Evolutionary conservation across 1,284 basidiomycete genomes (phyloP), one percentile per base, ranked within the genome.

Genomic region (Coniferiporia weirii): DNA sequence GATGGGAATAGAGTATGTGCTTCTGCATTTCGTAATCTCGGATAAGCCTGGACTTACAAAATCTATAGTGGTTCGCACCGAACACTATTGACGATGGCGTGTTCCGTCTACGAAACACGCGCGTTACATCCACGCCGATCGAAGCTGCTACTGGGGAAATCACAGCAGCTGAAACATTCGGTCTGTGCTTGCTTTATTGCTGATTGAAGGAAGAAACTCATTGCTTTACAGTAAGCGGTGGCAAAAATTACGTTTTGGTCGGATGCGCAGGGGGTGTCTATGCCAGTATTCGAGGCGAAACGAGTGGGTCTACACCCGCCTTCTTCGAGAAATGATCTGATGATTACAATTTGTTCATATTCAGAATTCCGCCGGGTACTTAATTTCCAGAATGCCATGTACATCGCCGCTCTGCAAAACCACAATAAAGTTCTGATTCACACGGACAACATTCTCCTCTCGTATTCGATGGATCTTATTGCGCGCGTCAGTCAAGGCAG

Each of bases 391-490:
- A 79, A 78, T 56, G 76, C 80, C 9, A 76, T 72, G 3, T 76
- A 78, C 20, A 75, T 91, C 52, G 75, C 80, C 9, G 80, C 82
- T 0, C 67, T 91, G 20, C 79, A 81, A 56, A 70, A 75, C 0
- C 84, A 81, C 70, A 84, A 88, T 68, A 85, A 82, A 64, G 77
- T 91, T 56, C 68, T 91, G 34, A 74, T 92, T 1, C 81, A 84
- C 35, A 75, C 77, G 19, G 83, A 87, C 49, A 72, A 70, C n/a
- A 75, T 76, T 1, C 70, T 91, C 3, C 65, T 80, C 36, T 78
- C 85, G 1, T 91, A 87, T 67, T 83, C 87, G 0, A 75, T 91
- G n/a, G 85, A 89, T 61, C 69, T 83, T 19, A 71, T 91, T 50
- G 82, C 79, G 1, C 81, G 82, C 22, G 77, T 85, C 6, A 78